Percentiles rank a stretch among this genome's conserved stretches.
phyloP scores from a whole-genome alignment of 2,329 filamentous ascomycete genomes.

The Ploettnerulaceae sp. region DNA sequence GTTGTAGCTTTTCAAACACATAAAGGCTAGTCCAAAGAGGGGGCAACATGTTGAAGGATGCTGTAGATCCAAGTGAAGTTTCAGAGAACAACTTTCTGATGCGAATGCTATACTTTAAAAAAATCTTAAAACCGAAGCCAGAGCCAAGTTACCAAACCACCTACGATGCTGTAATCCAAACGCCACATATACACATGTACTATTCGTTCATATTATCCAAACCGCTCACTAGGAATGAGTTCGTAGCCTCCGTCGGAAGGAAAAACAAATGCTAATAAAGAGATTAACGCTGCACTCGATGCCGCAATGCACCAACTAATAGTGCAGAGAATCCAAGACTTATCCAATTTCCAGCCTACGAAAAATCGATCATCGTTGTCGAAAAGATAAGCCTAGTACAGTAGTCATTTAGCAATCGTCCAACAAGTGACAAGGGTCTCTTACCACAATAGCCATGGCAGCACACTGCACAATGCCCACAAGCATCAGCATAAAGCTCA shows the following conservation, averaged over 20 bases:
- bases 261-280: constrained; percentile 62
- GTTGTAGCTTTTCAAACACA: too few species aligned
- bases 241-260: constrained; percentile 85
- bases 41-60: too few species aligned
- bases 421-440: constrained; percentile 34
- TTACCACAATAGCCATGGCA: constrained; percentile 78
- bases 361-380: constrained; percentile 81
- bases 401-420: constrained; percentile 11
- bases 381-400: constrained; percentile 74
- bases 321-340: constrained; percentile 69
- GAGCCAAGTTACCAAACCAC: too few species aligned
- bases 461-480: constrained; percentile 66
- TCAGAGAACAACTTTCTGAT: too few species aligned
- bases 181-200: too few species aligned
- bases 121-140: too few species aligned
- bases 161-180: not conserved
- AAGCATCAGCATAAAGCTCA: constrained; percentile 59
- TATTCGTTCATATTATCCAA: constrained; percentile 5
- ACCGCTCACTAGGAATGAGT: constrained; percentile 50
- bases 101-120: too few species aligned
- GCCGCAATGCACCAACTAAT: constrained; percentile 50
- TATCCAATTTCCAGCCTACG: constrained; percentile 75
- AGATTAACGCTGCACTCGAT: constrained; percentile 53
- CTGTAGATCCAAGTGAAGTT: too few species aligned
- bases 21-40: too few species aligned